Evolutionary conservation across 768 basidiomycete genomes (phyloP), one percentile per base, ranked within the genome.

Genomic region (Daedaleopsis nitida): DNA sequence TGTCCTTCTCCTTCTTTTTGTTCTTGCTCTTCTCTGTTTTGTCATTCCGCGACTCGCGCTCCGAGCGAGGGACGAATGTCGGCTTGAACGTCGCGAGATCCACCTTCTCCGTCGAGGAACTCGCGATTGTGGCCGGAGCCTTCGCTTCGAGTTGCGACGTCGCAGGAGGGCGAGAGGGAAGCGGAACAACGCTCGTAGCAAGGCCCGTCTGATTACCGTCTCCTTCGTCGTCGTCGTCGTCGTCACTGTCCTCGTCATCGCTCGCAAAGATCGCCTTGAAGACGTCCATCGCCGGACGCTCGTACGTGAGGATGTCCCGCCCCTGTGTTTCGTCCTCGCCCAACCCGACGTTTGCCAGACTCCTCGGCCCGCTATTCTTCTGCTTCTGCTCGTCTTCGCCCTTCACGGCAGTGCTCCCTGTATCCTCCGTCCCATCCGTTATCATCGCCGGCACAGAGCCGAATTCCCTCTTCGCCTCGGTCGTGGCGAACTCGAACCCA

Each of bases 251-350:
- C 68, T 96, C 94, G 48, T 94, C 92, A 62, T 94, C 93, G 74
- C 92, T 94, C 12, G 94, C 96, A 72, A 99, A 99, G 62, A 99
- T 98, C 3, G 96, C 95, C 72, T 96, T 97, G 81, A 98, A 99
- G 47, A 98, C 86, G 69, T 94, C 91, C 83, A 94, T 92, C 7
- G 87, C 78, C 2, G 97, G 96, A 42, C 91, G 83, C 67, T 91
- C 80, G 72, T 98, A 96, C 0, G 91, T 95, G 64, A 98, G 78
- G 7, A 87, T 94, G 69, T 96, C 94, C 39, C 83, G 76, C 0
- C 94, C 96, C 71, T 97, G 96, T 32, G 81, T 83, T 44, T 95
- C 94, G 69, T 98, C 95, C 53, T 97, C 95, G 23, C 94, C 96
- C 47, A 97, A 74, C 0, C 96, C 96, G 52, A 98, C 82, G 69